phyloP scores from a whole-genome alignment of 1,284 basidiomycete genomes.

The Polyporus tsugae region DNA sequence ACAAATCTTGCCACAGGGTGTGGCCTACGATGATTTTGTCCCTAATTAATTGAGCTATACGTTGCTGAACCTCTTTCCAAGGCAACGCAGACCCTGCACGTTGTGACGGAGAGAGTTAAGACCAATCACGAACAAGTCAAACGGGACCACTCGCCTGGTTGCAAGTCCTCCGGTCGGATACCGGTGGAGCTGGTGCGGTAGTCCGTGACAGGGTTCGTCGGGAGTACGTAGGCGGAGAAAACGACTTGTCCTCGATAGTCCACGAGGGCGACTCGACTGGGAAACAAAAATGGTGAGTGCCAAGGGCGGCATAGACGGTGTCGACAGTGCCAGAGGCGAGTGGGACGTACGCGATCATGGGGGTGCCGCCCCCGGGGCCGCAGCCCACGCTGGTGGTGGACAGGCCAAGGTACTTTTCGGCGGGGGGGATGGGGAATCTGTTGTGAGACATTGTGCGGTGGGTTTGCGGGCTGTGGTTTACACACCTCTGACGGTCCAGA shows the following conservation, averaged over 20 bases:
- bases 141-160: conserved; percentile 32
- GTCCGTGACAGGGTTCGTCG: conserved; percentile 76
- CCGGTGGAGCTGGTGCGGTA: conserved; percentile 79
- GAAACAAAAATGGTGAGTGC: conserved; percentile 30
- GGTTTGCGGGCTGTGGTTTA: conserved; percentile 13
- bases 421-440: conserved; percentile 43
- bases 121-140: neutral
- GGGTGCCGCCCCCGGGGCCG: conserved; percentile 77
- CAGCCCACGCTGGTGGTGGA: conserved; percentile 75
- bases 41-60: conserved; percentile 67
- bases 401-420: conserved; percentile 60
- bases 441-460: conserved; percentile 38
- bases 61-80: conserved; percentile 70
- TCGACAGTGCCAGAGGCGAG: neutral
- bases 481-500: conserved; percentile 15
- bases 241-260: conserved; percentile 66
- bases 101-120: conserved; percentile 13
- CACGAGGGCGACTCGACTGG: conserved; percentile 68
- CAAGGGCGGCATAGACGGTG: conserved; percentile 22
- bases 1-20: conserved; percentile 79
- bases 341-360: conserved; percentile 74
- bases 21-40: conserved; percentile 78
- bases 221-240: conserved; percentile 69
- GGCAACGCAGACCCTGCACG: conserved; percentile 54
- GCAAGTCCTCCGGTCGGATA: conserved; percentile 63